Conservation (phyloP, 1,284 basidiomycete genomes). For the Ustilago vetiveriae region DNA sequence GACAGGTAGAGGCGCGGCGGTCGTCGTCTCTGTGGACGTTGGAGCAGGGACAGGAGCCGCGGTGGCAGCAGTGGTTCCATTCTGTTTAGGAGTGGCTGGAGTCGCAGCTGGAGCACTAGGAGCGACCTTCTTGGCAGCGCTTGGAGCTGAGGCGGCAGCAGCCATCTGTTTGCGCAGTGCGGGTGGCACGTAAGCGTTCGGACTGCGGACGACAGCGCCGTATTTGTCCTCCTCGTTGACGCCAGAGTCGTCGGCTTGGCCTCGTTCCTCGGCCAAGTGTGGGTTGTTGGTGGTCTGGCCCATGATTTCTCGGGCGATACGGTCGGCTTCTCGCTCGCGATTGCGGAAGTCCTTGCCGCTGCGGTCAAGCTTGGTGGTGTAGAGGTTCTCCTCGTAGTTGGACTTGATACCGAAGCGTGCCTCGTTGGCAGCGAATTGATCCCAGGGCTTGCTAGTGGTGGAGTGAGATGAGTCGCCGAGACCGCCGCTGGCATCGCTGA, state of each 20-base stretch:
- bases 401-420: slow-evolving; percentile 90
- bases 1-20: slow-evolving; percentile 12
- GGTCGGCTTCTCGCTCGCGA: slow-evolving; percentile 85
- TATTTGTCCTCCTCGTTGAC: slow-evolving; percentile 97
- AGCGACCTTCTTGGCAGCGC: slow-evolving; percentile 44
- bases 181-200: slow-evolving; percentile 91
- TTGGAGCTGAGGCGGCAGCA: slow-evolving; percentile 34
- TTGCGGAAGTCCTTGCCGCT: slow-evolving; percentile 85
- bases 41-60: slow-evolving; percentile 4
- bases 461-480: slow-evolving; percentile 12
- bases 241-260: slow-evolving; percentile 76
- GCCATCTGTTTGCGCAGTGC: slow-evolving; percentile 73
- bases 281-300: slow-evolving; percentile 73
- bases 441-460: slow-evolving; percentile 73
- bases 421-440: slow-evolving; percentile 96
- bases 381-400: slow-evolving; percentile 90
- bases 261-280: slow-evolving; percentile 91
- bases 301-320: slow-evolving; percentile 89
- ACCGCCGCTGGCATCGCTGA: slow-evolving; percentile 13
- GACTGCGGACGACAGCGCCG: slow-evolving; percentile 86
- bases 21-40: slow-evolving; percentile 13
- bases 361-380: slow-evolving; percentile 93
- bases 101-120: slow-evolving; percentile 24
- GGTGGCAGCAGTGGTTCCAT: slow-evolving; percentile 20
- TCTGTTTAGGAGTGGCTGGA: slow-evolving; percentile 11